A percentile compares a stretch with the other conserved stretches of the same genome.
Evolutionary conservation across 441 rosid species (phyloP).

Genomic region (Mallotus repandus): DNA sequence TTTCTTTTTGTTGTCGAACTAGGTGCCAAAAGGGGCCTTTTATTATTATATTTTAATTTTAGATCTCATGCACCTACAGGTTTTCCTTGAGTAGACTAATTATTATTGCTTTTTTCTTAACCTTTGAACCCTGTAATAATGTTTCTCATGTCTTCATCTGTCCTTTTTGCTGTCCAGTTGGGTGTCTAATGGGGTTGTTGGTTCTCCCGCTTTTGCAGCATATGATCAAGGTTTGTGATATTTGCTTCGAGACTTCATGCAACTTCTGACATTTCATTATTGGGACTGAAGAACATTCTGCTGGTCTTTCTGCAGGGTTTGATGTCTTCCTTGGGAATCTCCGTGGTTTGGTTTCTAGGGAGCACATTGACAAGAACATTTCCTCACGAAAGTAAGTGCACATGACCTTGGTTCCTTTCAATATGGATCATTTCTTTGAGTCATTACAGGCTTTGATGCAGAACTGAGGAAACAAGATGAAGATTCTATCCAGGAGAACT

Average conservation of each 20-base stretch:
- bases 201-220: conserved; percentile 99
- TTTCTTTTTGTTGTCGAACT: no score
- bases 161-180: conserved; percentile 45
- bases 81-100: no score
- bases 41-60: no score
- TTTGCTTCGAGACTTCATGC: conserved; percentile 9
- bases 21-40: no score
- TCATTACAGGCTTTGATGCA: not conserved
- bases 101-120: no score
- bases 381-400: conserved; percentile 71
- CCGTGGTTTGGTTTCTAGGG: conserved; percentile 90
- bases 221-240: conserved; percentile 79
- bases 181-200: conserved; percentile 96
- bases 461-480: not conserved
- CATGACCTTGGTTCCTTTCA: not conserved
- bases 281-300: conserved; percentile 8
- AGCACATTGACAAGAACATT: conserved; percentile 80
- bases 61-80: no score
- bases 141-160: no score
- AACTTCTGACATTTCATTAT: not conserved
- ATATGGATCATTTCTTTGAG: not conserved
- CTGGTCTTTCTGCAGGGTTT: conserved; percentile 52
- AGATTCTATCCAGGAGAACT: not conserved
- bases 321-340: conserved; percentile 94
- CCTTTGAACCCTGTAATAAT: no score